phyloP scores from a whole-genome alignment of 768 basidiomycete species.

The Mycena olivaceomarginata region DNA sequence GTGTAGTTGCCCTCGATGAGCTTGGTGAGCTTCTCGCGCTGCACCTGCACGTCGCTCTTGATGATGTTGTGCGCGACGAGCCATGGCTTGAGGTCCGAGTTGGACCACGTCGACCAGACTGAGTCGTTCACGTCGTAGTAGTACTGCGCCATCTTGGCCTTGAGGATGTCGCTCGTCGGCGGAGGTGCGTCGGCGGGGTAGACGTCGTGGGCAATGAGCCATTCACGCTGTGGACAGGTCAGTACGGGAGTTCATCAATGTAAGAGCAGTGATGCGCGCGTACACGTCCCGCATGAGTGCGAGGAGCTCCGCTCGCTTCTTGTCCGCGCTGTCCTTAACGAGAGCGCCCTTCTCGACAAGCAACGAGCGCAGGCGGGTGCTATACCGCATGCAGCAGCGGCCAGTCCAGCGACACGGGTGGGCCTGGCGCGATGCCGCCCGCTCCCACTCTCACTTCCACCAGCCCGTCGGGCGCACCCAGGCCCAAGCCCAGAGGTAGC shows the following conservation, averaged over 20 bases:
- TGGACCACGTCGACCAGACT: constrained; percentile 84
- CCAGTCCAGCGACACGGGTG: no score
- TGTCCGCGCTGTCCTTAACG: constrained; percentile 69
- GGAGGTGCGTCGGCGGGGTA: constrained; percentile 74
- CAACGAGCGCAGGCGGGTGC: constrained; percentile 81
- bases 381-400: constrained; percentile 94
- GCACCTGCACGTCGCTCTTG: constrained; percentile 80
- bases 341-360: constrained; percentile 86
- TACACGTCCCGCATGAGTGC: constrained; percentile 83
- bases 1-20: constrained; percentile 86
- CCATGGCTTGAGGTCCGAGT: constrained; percentile 86
- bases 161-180: constrained; percentile 73
- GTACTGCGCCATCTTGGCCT: constrained; percentile 83
- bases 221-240: constrained; percentile 73
- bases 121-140: constrained; percentile 78
- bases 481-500: no score
- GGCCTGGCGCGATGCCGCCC: no score
- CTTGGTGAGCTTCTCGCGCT: constrained; percentile 86
- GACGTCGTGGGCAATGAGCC: constrained; percentile 89
- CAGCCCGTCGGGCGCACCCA: no score
- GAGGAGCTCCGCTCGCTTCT: constrained; percentile 81
- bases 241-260: neutral
- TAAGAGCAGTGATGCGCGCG: constrained; percentile 66
- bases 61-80: constrained; percentile 84
- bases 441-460: no score